phyloP scores from a whole-genome alignment of 2,329 filamentous ascomycete species.

The Sporothrix pseudoabietina region DNA sequence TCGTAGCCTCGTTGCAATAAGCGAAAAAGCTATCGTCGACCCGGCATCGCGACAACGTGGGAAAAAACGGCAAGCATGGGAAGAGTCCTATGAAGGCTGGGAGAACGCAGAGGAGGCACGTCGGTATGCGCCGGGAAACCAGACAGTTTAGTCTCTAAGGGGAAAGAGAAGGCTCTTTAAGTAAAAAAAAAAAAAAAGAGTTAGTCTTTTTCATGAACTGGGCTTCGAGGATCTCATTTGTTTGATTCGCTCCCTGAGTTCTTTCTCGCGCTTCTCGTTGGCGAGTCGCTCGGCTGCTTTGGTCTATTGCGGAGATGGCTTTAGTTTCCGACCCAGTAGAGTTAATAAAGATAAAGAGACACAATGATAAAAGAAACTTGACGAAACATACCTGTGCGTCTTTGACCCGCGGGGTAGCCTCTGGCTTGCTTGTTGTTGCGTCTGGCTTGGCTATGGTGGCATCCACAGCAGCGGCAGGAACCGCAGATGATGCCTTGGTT shows the following conservation, averaged over 20 bases:
- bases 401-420: conserved; percentile 29
- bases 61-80: background rate
- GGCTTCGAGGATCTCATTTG: conserved; percentile 57
- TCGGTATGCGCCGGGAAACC: background rate
- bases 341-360: background rate
- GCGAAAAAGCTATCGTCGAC: background rate
- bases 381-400: conserved; percentile 40
- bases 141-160: background rate
- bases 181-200: conserved; percentile 32
- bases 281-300: conserved; percentile 47
- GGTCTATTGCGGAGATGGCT: conserved; percentile 35
- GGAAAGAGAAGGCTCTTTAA: conserved; percentile 7
- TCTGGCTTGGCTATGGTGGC: background rate
- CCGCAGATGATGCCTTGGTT: conserved; percentile 34
- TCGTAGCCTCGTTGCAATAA: background rate
- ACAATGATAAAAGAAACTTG: background rate
- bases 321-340: conserved; percentile 15
- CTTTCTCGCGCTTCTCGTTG: conserved; percentile 52
- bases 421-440: background rate
- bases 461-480: conserved; percentile 23
- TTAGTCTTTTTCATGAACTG: conserved; percentile 51
- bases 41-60: background rate
- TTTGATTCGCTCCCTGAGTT: conserved; percentile 57
- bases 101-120: background rate
- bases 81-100: background rate